A percentile compares a stretch with the other conserved stretches of the same genome.
Evolutionary conservation across 176 grass and related monocot species (phyloP).

Genomic region (Dactylis glomerata): DNA sequence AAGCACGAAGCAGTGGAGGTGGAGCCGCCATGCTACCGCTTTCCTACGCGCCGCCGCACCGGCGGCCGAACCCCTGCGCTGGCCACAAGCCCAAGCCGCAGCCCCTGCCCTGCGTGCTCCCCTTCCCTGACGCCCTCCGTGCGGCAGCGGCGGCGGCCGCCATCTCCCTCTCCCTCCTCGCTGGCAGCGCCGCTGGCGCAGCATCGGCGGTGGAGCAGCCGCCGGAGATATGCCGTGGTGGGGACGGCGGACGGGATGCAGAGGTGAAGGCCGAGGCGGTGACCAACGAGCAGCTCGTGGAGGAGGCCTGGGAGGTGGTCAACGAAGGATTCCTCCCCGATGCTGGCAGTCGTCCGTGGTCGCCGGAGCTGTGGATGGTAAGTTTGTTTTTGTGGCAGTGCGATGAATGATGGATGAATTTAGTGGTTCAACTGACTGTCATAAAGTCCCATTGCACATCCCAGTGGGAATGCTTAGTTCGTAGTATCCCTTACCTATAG

Average conservation of each 20-base stretch:
- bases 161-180: slow-evolving; percentile 57
- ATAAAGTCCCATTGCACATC: neutral
- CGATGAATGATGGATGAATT: neutral
- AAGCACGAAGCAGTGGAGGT: neutral
- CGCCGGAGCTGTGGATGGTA: slow-evolving; percentile 79
- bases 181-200: slow-evolving; percentile 2
- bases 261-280: slow-evolving; percentile 39
- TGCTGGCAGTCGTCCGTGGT: slow-evolving; percentile 62
- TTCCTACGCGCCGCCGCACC: slow-evolving; percentile 13
- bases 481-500: neutral
- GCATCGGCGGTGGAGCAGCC: neutral
- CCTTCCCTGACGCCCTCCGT: slow-evolving; percentile 48
- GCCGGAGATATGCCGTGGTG: slow-evolving; percentile 25
- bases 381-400: neutral
- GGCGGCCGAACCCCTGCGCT: neutral
- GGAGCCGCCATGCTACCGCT: slow-evolving; percentile 35
- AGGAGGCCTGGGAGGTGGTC: slow-evolving; percentile 97
- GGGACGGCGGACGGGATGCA: slow-evolving; percentile 2
- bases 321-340: slow-evolving; percentile 77
- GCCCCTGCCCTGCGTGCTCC: neutral
- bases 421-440: neutral
- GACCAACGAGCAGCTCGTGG: slow-evolving; percentile 78
- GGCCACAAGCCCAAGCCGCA: neutral
- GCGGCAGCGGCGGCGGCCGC: slow-evolving; percentile 50
- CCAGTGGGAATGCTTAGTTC: neutral